Conservation (phyloP, 192 early-diverging fungal genomes). For the Globomyces pollinis-pini region DNA sequence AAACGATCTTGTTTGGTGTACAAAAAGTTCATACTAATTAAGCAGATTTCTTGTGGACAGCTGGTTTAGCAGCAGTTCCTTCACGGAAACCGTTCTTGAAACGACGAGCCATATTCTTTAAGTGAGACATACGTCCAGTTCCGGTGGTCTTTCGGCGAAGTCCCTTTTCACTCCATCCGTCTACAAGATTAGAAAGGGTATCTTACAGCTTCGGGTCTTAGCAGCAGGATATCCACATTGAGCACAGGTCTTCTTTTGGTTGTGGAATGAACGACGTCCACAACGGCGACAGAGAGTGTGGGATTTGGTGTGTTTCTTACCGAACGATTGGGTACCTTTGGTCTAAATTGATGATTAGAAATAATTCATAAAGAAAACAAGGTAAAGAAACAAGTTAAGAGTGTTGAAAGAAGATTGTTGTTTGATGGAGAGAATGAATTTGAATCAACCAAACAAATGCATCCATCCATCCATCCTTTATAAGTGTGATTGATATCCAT, state of each 20-base stretch:
- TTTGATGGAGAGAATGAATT: no score
- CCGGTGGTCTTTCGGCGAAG: conserved; percentile 99
- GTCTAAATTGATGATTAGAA: conserved; percentile 45
- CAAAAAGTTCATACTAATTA: conserved; percentile 4
- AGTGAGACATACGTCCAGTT: conserved; percentile 95
- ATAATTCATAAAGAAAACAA: no score
- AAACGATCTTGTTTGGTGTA: background rate
- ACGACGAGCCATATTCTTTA: conserved; percentile 84
- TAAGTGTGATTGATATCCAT: no score
- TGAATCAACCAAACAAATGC: no score
- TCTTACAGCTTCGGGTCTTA: conserved; percentile 95
- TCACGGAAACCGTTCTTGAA: conserved; percentile 99
- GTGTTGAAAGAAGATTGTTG: no score
- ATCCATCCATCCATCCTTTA: no score
- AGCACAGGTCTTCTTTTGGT: conserved; percentile 99
- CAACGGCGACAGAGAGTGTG: conserved; percentile 98
- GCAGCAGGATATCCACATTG: conserved; percentile 97
- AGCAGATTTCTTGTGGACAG: conserved; percentile 10
- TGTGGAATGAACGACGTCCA: conserved; percentile 96
- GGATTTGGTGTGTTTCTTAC: conserved; percentile 99
- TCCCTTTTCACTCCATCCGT: conserved; percentile 93
- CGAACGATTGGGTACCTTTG: conserved; percentile 98
- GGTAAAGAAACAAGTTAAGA: background rate
- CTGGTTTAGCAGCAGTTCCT: conserved; percentile 24
- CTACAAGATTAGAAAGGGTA: conserved; percentile 39